Conservation (phyloP, 2,329 filamentous ascomycete species). For the Basipetospora chlamydospora region DNA sequence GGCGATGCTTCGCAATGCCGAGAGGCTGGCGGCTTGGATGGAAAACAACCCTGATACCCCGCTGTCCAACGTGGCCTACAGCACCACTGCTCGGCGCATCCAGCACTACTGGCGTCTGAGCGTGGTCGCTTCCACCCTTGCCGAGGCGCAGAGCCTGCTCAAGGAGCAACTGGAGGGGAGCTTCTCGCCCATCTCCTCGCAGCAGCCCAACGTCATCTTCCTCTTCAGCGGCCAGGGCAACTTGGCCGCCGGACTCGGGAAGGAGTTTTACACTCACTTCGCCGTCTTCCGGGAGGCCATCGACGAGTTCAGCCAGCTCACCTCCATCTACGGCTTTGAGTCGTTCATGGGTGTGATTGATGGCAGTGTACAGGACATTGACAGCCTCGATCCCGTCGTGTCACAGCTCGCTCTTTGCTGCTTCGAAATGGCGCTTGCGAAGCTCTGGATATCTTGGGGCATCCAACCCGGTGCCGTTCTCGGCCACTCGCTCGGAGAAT, state of each 20-base stretch:
- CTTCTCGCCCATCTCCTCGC: conserved; percentile 35
- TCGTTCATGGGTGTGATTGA: conserved; percentile 34
- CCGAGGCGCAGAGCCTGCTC: conserved; percentile 28
- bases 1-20: conserved; percentile 43
- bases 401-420: conserved; percentile 39
- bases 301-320: conserved; percentile 41
- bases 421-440: conserved; percentile 42
- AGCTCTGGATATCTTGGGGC: conserved; percentile 41
- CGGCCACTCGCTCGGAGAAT: conserved; percentile 56
- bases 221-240: conserved; percentile 44
- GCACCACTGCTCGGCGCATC: conserved; percentile 49
- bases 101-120: conserved; percentile 44
- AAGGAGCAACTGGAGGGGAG: conserved; percentile 39
- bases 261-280: conserved; percentile 32
- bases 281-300: conserved; percentile 35
- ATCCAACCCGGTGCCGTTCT: conserved; percentile 39
- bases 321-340: conserved; percentile 37
- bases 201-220: conserved; percentile 28
- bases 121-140: conserved; percentile 25
- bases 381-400: conserved; percentile 31
- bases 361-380: conserved; percentile 22
- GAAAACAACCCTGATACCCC: conserved; percentile 34
- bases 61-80: conserved; percentile 48
- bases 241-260: conserved; percentile 35
- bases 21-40: conserved; percentile 39